Conservation (phyloP, 148 eudicot genomes). For the Rhododendron molle region DNA sequence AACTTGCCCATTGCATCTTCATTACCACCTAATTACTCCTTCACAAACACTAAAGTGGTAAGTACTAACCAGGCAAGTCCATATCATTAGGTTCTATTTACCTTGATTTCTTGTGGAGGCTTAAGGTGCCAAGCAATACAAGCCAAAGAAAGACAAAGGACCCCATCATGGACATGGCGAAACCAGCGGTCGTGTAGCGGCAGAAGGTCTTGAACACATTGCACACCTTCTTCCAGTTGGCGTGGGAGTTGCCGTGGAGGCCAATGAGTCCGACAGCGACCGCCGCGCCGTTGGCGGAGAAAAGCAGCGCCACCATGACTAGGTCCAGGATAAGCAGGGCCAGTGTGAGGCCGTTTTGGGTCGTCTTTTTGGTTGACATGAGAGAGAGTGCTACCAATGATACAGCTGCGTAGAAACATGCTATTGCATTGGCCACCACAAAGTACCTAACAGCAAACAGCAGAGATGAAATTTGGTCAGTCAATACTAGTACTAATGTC, state of each 20-base stretch:
- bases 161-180: constrained; percentile 21
- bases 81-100: not conserved
- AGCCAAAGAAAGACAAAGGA: constrained; percentile 25
- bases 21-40: not conserved
- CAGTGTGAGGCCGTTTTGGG: not conserved
- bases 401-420: constrained; percentile 19
- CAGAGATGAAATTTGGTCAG: not conserved
- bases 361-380: not conserved
- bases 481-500: too few relatives aligned
- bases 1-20: not conserved
- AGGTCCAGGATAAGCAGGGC: constrained; percentile 17
- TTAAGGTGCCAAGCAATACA: constrained; percentile 18
- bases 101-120: constrained; percentile 20
- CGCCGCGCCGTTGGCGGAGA: constrained; percentile 30
- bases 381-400: constrained; percentile 16
- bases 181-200: constrained; percentile 1
- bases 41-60: not conserved
- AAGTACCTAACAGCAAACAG: constrained; percentile 12
- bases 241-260: constrained; percentile 29
- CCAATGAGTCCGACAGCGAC: constrained; percentile 24
- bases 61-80: not conserved
- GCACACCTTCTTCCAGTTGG: constrained; percentile 32
- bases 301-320: constrained; percentile 32
- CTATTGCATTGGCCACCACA: constrained; percentile 31
- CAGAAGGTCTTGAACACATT: constrained; percentile 21